Base-by-base conservation (phyloP, 2,329 filamentous ascomycete species). In the Coniochaeta pulveracea region DNA sequence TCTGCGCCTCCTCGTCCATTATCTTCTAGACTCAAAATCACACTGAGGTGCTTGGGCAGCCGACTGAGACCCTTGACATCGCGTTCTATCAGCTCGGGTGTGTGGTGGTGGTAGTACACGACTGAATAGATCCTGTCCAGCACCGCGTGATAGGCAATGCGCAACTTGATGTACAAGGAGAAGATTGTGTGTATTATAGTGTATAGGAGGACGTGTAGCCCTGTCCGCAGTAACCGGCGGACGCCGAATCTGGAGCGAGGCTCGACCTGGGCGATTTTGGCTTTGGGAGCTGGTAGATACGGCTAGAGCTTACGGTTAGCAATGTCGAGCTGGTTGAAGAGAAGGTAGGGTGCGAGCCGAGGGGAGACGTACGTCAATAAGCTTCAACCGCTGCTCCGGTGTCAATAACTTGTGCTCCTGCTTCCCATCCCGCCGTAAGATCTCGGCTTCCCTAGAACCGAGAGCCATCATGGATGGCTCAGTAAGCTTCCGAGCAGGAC, bases 81-180 rank as follows among this genome's bases (percentile, higher is more conserved):
- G 48, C 81, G 79, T 49, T 80, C 77, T 45, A 98, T 94, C 51
- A 94, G 76, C 52, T 93, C 85, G 6, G 91, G 91, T 1, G 89
- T 93, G 34, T 85, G 83, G 57, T 98, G 91, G 60, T 98, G 93
- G 61, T 98, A 91, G 55, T 89, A 88, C 35, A 93, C 66, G 40
- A 96, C 72, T 8, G 85, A 83, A 34, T 85, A 73, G 42, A 89
- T 63, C 38, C 83, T 78, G 53, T 91, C 82, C 44, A 76, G 66
- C 32, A 93, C 69, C 7, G 80, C 73, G 54, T 89, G 80, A 60
- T 85, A 91, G 35, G 76, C 74, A 51, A 85, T 78, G 37, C 88
- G 78, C 37, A 85, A 59, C 41, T 86, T 81, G 44, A 95, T 80
- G 55, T 91, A 93, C 43, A 96, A 63, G 6, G 85, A 89, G 60